These are phyloP conservation scores for Neofusicoccum ribis DNA, from an alignment of 2,329 filamentous ascomycete species.

Conservation along the genomic window DNA sequence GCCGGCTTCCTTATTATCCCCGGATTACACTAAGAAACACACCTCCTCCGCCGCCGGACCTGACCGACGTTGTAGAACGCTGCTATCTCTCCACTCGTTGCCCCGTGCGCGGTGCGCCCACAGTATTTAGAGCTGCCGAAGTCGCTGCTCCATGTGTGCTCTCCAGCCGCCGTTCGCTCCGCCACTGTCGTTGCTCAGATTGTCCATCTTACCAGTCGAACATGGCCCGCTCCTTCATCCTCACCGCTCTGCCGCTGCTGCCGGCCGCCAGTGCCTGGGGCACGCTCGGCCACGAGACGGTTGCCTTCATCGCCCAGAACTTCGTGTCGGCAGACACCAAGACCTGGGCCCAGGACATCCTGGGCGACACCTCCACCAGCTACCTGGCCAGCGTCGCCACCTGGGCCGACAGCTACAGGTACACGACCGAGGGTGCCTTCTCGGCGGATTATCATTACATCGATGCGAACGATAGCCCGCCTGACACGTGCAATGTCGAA, in stretches of 20 bases:
- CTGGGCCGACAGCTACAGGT: conserved; percentile 56
- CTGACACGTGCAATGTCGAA: conserved; percentile 49
- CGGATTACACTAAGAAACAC: not conserved
- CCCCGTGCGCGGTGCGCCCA: not conserved
- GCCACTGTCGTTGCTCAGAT: not conserved
- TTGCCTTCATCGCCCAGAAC: conserved; percentile 56
- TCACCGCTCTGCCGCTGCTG: conserved; percentile 25
- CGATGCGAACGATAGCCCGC: conserved; percentile 52
- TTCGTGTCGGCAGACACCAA: conserved; percentile 47
- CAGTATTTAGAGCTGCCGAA: not conserved
- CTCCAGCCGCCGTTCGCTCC: not conserved
- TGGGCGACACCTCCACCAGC: conserved; percentile 44
- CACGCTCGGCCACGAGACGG: conserved; percentile 54
- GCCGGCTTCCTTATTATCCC: not conserved
- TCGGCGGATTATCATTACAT: conserved; percentile 53
- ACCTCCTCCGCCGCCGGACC: not conserved
- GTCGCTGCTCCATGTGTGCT: not conserved
- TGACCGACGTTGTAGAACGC: not conserved
- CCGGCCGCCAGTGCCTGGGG: conserved; percentile 49
- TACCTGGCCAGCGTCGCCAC: conserved; percentile 55
- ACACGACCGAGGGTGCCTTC: conserved; percentile 50
- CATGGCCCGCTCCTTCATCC: conserved; percentile 22
- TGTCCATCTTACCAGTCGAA: not conserved
- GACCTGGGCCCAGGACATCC: conserved; percentile 45
- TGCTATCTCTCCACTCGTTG: not conserved